Evolutionary conservation across 441 rosid species (phyloP), one percentile per base, ranked within the genome.

Genomic region (Sinapis alba): DNA sequence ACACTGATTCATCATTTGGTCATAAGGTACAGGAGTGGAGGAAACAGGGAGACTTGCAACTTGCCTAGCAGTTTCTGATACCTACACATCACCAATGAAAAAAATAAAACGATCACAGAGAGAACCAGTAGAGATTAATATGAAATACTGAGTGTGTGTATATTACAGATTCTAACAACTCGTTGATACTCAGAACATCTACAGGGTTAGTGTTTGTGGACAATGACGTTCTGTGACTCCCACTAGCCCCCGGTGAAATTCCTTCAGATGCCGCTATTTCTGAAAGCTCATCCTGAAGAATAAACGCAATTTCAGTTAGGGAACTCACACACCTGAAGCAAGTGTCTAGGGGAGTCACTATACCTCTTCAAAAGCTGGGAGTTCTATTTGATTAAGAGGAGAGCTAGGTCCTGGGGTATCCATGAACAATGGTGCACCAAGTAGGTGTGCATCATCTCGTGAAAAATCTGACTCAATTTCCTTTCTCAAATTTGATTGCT

Each of bases 161-260:
- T 86, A 86, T 87, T 88, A 92, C 98, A 32, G 98, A 89, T 83
- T 93, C 95, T 89, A 95, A 62, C 61, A 93, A 92, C 81, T 95
- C 89, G 70, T 87, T 85, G 77, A 91, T 97, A 73, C 89, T 86
- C 66, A 93, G 65, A 76, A 93, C 77, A 70, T 95, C 98, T 16
- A 81, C 67, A 12, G 81, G 80, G 59, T 66, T 77, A 8, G 84
- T 67, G 72, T 80, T 85, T 69, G 75, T 62, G 47, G 93, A 86
- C 54, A 83, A 77, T 47, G 97, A 90, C 56, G 91, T 79, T 91
- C 63, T 92, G 86, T 86, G 93, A 81, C 88, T 95, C 71, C 98
- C 97, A 77, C 84, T 86, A 60, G 83, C 86, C 76, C 89, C 96
- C 26, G 85, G 85, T 62, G 86, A 78, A 47, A 76, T 81, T 74